phyloP scores from a whole-genome alignment of 805 yeast species.

The Lachancea nothofagi region DNA sequence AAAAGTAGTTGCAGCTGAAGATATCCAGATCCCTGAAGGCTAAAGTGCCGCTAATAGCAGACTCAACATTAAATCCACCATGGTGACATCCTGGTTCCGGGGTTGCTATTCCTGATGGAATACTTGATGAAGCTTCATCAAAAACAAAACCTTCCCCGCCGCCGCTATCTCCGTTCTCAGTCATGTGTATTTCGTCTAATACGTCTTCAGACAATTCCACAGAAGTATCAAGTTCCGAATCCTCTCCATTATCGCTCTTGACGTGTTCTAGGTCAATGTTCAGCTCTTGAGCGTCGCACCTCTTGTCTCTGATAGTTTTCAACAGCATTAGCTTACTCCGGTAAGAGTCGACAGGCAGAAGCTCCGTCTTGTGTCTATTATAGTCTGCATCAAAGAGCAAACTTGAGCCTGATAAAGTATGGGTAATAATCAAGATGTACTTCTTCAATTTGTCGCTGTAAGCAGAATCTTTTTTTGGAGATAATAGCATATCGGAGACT shows the following conservation, averaged over 20 bases:
- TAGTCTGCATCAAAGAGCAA: slow-evolving; percentile 69
- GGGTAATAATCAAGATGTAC: slow-evolving; percentile 51
- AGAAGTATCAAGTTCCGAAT: slow-evolving; percentile 28
- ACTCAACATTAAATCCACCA: slow-evolving; percentile 27
- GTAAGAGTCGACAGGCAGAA: slow-evolving; percentile 15
- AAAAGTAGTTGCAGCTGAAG: slow-evolving; percentile 59
- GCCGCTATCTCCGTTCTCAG: slow-evolving; percentile 10
- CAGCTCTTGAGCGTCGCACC: slow-evolving; percentile 33
- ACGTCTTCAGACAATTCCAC: slow-evolving; percentile 22
- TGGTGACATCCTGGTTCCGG: slow-evolving; percentile 32
- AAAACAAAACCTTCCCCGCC: slow-evolving; percentile 31
- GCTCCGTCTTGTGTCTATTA: slow-evolving; percentile 30
- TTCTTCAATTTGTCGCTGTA: slow-evolving; percentile 48
- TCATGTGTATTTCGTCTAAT: slow-evolving; percentile 24
- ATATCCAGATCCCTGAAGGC: slow-evolving; percentile 56
- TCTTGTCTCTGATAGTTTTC: slow-evolving; percentile 35
- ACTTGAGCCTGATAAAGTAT: slow-evolving; percentile 64
- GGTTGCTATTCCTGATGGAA: slow-evolving; percentile 34
- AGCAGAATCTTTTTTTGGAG: slow-evolving; percentile 16
- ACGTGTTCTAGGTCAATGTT: slow-evolving; percentile 37
- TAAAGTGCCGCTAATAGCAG: slow-evolving; percentile 49
- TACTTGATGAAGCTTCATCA: slow-evolving; percentile 35
- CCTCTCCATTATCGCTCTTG: slow-evolving; percentile 15
- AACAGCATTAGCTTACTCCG: slow-evolving; percentile 28
- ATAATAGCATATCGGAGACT: slow-evolving; percentile 34